Base-by-base conservation (phyloP, 148 eudicot species). In the Simmondsia chinensis region DNA sequence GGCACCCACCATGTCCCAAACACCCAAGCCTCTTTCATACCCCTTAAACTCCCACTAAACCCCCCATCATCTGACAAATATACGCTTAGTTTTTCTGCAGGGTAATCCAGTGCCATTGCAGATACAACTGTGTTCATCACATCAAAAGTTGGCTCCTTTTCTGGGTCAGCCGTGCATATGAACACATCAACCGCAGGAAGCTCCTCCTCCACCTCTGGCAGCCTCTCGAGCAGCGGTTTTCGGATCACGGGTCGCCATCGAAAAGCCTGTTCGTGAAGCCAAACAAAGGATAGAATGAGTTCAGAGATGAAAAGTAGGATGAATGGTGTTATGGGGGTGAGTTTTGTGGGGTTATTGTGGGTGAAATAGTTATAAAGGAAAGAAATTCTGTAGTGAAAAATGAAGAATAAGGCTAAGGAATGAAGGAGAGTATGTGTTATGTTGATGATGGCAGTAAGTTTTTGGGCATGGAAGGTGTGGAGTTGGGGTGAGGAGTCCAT, bases 91-190 rank as follows among this genome's bases (percentile, higher is more conserved):
- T 71, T 71, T 0, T 52, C 41, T 0, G 46, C 3, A 4, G 72
- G 76, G 42, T 71, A 71, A 18, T 71, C 76, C 23, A 71, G 42
- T 0, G 61, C 45, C 76, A 66, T 61, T 12, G 68, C 72, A 0
- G 76, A 65, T 6, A 71, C 3, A 9, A 71, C 68, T 0, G 76
- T 71, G 47, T 66, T 71, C 58, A 66, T 66, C 2, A 71, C 76
- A 19, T 57, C 49, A 0, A 52, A 46, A 9, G 57, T 23, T 1
- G 76, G 72, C 40, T 65, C 72, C 28, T 37, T 71, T 0, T 22
- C 33, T 4, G 71, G 64, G 25, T 71, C 71, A 0, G 76, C 44
- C 1, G 76, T 52, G 32, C 70, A 65, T 12, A 71, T 42, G 20
- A 71, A 52, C 16, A 71, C 57, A 25, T 71, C 76, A 1, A 71